These are phyloP conservation scores for Neurospora sp. DNA, from an alignment of 495 filamentous ascomycete species.

Conservation along the genomic window DNA sequence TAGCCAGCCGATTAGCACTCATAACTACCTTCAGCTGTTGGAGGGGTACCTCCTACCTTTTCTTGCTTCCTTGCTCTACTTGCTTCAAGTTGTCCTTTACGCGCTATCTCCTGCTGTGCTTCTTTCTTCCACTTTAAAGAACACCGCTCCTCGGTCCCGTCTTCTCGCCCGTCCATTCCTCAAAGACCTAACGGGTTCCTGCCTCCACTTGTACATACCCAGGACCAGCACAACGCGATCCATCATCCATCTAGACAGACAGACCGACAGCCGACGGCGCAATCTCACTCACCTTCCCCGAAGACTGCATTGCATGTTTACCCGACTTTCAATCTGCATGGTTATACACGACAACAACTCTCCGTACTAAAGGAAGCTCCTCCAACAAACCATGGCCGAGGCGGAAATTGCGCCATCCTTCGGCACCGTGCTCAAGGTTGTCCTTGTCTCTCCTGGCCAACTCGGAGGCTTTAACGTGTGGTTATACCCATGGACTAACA, in stretches of 20 bases:
- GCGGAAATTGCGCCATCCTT: constrained; percentile 67
- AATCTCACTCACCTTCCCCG: not conserved
- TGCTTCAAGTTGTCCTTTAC: not conserved
- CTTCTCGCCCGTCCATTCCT: not conserved
- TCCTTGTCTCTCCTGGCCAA: constrained; percentile 5
- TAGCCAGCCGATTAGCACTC: not conserved
- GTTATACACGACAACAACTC: constrained; percentile 6
- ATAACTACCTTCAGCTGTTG: not conserved
- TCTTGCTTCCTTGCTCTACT: not conserved
- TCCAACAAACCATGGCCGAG: constrained; percentile 52
- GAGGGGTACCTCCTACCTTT: not conserved
- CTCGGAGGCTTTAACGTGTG: not conserved
- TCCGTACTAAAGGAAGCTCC: not conserved
- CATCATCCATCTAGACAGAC: not conserved
- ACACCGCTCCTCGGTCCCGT: not conserved
- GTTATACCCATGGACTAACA: constrained; percentile 5
- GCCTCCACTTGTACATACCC: not conserved
- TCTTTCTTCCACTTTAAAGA: not conserved
- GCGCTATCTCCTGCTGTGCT: not conserved
- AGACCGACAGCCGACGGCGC: not conserved
- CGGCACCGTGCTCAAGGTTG: constrained; percentile 83
- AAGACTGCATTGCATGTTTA: constrained; percentile 4
- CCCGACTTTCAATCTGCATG: constrained; percentile 13
- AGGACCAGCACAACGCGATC: not conserved
- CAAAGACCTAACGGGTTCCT: not conserved